These are phyloP conservation scores for Priceomyces carsonii DNA, from an alignment of 805 yeast species.

Conservation along the genomic window DNA sequence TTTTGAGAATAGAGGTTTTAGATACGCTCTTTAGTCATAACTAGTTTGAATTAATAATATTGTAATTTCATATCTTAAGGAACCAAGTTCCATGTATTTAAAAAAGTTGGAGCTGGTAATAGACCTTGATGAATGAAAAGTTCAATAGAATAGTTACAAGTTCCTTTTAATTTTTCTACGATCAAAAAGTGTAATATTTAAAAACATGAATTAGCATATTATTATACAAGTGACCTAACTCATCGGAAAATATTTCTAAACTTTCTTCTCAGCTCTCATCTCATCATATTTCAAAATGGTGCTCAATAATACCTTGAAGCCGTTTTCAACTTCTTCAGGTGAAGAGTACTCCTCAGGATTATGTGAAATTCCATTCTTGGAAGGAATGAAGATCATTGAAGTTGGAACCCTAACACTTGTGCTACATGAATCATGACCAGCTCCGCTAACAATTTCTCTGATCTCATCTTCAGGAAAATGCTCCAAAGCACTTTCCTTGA, in stretches of 20 bases:
- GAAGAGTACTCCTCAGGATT: constrained; percentile 65
- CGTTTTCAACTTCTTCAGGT: constrained; percentile 62
- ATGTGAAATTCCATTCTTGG: constrained; percentile 65
- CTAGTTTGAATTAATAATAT: no score
- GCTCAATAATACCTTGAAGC: constrained; percentile 55
- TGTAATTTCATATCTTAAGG: no score
- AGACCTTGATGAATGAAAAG: no score
- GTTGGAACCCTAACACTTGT: constrained; percentile 61
- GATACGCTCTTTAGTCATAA: constrained; percentile 20
- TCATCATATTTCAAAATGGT: constrained; percentile 35
- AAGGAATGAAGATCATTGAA: constrained; percentile 73
- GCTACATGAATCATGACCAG: constrained; percentile 72
- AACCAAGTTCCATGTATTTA: no score
- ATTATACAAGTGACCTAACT: no score
- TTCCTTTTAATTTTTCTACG: no score
- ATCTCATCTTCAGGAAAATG: constrained; percentile 46
- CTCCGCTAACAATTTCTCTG: constrained; percentile 59
- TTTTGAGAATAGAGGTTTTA: constrained; percentile 22
- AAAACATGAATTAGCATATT: no score
- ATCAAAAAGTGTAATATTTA: no score
- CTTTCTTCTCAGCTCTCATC: constrained; percentile 2
- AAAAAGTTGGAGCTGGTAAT: no score
- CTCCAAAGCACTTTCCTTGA: constrained; percentile 51
- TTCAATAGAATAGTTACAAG: no score
- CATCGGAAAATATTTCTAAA: no score